These are phyloP conservation scores for Saccharomycopsis lassenensis DNA, from an alignment of 805 yeast species.

Conservation along the genomic window DNA sequence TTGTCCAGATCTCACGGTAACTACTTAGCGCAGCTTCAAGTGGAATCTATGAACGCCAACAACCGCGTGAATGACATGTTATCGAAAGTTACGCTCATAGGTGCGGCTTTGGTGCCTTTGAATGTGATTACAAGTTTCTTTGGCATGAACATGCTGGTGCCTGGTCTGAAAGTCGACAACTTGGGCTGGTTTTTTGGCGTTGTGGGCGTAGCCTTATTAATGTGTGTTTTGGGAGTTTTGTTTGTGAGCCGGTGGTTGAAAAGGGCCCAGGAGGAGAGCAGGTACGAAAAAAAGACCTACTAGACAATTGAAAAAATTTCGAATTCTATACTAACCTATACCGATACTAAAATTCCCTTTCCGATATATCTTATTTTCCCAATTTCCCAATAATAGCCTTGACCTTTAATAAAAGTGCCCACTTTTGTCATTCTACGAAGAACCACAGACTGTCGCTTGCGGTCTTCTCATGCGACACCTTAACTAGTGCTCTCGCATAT, in stretches of 20 bases:
- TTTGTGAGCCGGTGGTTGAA: conserved; percentile 34
- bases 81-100: conserved; percentile 80
- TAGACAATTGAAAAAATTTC: too few relatives aligned
- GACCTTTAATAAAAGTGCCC: too few relatives aligned
- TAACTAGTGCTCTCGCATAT: too few relatives aligned
- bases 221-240: conserved; percentile 30
- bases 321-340: too few relatives aligned
- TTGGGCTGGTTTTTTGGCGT: conserved; percentile 64
- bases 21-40: conserved; percentile 88
- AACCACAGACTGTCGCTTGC: too few relatives aligned
- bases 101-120: conserved; percentile 84
- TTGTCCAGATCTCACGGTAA: conserved; percentile 86
- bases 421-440: too few relatives aligned
- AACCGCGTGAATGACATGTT: conserved; percentile 78
- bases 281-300: too few relatives aligned
- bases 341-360: too few relatives aligned
- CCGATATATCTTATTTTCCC: too few relatives aligned
- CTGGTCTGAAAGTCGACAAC: conserved; percentile 44
- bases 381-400: too few relatives aligned
- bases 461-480: too few relatives aligned
- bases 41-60: conserved; percentile 79
- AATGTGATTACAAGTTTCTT: conserved; percentile 84
- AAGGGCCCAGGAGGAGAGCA: too few relatives aligned
- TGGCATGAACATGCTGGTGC: conserved; percentile 91
- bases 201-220: conserved; percentile 37